Percentiles rank a stretch among this genome's conserved stretches.
Conservation (phyloP, 371 early-diverging fungal genomes). For the Mortierella sp. region DNA sequence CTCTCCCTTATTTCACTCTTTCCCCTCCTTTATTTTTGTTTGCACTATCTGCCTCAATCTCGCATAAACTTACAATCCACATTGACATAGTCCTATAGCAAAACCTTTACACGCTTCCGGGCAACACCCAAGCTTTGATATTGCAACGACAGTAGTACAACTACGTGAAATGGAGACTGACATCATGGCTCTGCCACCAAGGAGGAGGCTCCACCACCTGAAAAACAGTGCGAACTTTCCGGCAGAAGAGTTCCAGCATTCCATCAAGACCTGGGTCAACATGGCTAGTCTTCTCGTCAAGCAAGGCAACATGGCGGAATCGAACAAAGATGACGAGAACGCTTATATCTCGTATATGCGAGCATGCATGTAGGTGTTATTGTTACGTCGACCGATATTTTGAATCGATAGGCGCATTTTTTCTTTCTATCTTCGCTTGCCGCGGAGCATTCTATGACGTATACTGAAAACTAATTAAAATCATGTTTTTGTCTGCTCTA, state of each 20-base stretch:
- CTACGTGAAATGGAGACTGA: conserved; percentile 10
- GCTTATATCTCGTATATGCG: conserved; percentile 50
- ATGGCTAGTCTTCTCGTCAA: conserved; percentile 53
- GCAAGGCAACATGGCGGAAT: conserved; percentile 49
- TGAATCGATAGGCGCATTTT: too few relatives aligned
- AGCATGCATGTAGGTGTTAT: conserved; percentile 48
- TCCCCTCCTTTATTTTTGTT: not conserved
- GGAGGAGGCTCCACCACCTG: conserved; percentile 31
- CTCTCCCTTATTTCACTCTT: not conserved
- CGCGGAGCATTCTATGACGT: too few relatives aligned
- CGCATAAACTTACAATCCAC: too few relatives aligned
- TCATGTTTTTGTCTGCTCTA: not conserved
- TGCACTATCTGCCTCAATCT: too few relatives aligned
- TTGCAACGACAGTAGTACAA: too few relatives aligned
- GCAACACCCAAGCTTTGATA: too few relatives aligned
- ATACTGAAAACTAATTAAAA: too few relatives aligned
- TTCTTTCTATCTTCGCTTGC: too few relatives aligned
- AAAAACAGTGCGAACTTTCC: conserved; percentile 44
- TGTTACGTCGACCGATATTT: too few relatives aligned
- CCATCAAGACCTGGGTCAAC: conserved; percentile 54
- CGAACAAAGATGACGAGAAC: conserved; percentile 37
- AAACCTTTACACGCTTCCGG: too few relatives aligned
- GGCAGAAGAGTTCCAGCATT: conserved; percentile 29
- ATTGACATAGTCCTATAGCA: too few relatives aligned
- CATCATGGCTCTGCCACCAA: conserved; percentile 17